phyloP scores from a whole-genome alignment of 31 red algal genomes.

The Porphyra umbilicalis region DNA sequence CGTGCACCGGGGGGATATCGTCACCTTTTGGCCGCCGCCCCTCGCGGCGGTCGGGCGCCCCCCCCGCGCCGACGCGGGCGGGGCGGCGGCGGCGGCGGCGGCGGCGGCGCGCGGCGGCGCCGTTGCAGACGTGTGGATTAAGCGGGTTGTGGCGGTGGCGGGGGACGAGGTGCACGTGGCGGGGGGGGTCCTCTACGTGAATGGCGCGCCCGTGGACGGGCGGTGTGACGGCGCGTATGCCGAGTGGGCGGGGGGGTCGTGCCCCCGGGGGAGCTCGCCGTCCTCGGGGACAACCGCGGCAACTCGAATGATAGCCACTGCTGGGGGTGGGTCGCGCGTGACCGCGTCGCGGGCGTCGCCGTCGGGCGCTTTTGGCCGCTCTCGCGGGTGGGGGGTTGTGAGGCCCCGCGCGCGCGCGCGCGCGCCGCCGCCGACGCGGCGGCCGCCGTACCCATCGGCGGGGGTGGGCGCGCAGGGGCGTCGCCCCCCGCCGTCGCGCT shows the following conservation, averaged over 20 bases:
- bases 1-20: slow-evolving; percentile 62
- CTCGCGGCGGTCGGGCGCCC: background rate
- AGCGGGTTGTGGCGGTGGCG: slow-evolving; percentile 74
- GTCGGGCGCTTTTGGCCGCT: slow-evolving; percentile 73
- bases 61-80: background rate
- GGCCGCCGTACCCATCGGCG: too few species aligned
- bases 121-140: slow-evolving; percentile 70
- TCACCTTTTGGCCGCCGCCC: slow-evolving; percentile 72
- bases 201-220: slow-evolving; percentile 25
- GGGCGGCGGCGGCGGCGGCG: background rate
- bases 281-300: slow-evolving; percentile 90
- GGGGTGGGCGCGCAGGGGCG: too few species aligned
- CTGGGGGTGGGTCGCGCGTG: slow-evolving; percentile 75
- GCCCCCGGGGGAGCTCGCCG: slow-evolving; percentile 64
- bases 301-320: slow-evolving; percentile 88
- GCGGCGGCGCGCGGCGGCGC: slow-evolving; percentile 33
- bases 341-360: slow-evolving; percentile 85
- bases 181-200: slow-evolving; percentile 54
- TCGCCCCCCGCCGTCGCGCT: too few species aligned
- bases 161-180: slow-evolving; percentile 69
- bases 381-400: background rate
- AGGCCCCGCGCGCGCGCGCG: too few species aligned
- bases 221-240: background rate
- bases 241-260: slow-evolving; percentile 72
- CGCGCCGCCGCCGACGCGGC: too few species aligned